phyloP scores from a whole-genome alignment of 306 rosid species.

The Pyrus betulifolia region DNA sequence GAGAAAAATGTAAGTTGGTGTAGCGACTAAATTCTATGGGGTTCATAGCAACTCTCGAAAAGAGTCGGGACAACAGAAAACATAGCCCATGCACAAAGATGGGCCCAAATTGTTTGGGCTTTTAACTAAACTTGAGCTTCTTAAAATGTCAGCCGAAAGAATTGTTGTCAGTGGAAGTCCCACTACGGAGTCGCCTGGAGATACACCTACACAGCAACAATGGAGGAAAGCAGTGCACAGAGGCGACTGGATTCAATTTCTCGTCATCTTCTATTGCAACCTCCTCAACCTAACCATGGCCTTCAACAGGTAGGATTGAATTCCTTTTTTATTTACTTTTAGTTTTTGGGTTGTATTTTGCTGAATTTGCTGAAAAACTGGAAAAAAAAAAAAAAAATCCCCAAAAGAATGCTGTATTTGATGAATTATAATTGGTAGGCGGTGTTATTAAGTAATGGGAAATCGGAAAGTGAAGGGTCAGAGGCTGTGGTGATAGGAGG shows the following conservation, averaged over 20 bases:
- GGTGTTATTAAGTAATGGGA: constrained; percentile 20
- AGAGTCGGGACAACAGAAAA: background rate
- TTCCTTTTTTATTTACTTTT: background rate
- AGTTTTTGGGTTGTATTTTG: background rate
- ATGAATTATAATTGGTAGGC: background rate
- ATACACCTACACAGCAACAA: background rate
- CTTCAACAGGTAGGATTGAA: constrained; percentile 22
- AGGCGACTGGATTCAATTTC: constrained; percentile 30
- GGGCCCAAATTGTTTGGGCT: background rate
- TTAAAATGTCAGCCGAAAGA: no score
- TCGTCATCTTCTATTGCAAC: constrained; percentile 18
- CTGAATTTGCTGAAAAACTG: background rate
- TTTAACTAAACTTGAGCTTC: background rate
- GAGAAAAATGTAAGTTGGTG: background rate
- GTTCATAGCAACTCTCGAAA: background rate
- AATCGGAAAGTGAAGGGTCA: constrained; percentile 22
- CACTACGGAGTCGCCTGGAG: background rate
- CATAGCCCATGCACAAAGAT: background rate
- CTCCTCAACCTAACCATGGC: background rate
- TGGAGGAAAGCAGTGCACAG: constrained; percentile 25
- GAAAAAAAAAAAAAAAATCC: background rate
- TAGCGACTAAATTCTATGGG: background rate
- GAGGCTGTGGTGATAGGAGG: constrained; percentile 76
- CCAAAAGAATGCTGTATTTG: background rate
- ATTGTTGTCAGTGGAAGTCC: no score